Evolutionary conservation across 2,329 filamentous ascomycete genomes (phyloP).

Genomic region (Corniculantispora saksenae): DNA sequence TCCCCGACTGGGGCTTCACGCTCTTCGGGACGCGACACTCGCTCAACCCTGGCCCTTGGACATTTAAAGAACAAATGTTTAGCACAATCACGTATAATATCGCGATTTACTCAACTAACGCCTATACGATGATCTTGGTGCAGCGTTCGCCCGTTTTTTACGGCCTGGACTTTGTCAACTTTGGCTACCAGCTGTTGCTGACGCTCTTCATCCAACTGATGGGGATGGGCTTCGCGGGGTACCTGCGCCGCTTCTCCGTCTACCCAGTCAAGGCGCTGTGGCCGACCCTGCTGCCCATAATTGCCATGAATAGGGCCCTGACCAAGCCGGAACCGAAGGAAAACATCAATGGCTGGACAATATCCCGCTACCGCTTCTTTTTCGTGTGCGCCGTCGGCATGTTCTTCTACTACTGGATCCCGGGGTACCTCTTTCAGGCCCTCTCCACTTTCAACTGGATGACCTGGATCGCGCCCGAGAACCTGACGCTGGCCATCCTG

Average conservation of each 20-base stretch:
- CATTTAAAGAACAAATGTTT: slow-evolving; percentile 61
- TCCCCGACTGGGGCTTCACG: slow-evolving; percentile 48
- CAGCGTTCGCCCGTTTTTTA: slow-evolving; percentile 48
- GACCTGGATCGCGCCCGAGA: slow-evolving; percentile 54
- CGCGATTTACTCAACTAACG: slow-evolving; percentile 46
- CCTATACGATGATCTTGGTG: slow-evolving; percentile 48
- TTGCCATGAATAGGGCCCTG: slow-evolving; percentile 49
- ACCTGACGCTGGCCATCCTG: slow-evolving; percentile 40
- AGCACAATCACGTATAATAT: slow-evolving; percentile 60
- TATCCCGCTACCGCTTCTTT: slow-evolving; percentile 50
- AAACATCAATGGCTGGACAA: slow-evolving; percentile 36
- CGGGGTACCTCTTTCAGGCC: slow-evolving; percentile 50
- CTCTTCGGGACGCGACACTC: slow-evolving; percentile 43
- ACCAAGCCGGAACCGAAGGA: slow-evolving; percentile 38
- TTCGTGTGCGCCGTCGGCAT: slow-evolving; percentile 42
- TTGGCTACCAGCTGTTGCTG: slow-evolving; percentile 50
- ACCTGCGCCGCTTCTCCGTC: slow-evolving; percentile 51
- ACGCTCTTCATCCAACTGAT: slow-evolving; percentile 52
- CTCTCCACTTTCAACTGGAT: slow-evolving; percentile 55
- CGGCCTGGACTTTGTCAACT: slow-evolving; percentile 39
- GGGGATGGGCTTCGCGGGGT: slow-evolving; percentile 56
- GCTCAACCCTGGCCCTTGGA: slow-evolving; percentile 56
- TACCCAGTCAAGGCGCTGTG: slow-evolving; percentile 54
- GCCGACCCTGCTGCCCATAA: slow-evolving; percentile 51
- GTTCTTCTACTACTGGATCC: slow-evolving; percentile 57